phyloP scores from a whole-genome alignment of 306 rosid genomes.

The Oxytropis ochrocephala region DNA sequence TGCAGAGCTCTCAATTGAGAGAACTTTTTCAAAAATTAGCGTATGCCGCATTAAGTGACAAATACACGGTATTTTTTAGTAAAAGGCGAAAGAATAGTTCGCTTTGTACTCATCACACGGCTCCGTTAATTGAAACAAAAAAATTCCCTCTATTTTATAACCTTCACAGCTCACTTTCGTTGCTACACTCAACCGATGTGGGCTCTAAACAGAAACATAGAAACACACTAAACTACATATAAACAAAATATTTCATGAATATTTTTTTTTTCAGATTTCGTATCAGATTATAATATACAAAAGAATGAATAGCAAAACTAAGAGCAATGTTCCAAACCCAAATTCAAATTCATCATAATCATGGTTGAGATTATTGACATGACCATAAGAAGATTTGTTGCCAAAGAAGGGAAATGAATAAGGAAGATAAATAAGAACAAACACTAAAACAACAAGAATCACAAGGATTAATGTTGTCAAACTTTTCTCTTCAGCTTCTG shows the following conservation, averaged over 20 bases:
- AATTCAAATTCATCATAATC: slow-evolving; percentile 27
- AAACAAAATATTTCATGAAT: too few relatives aligned
- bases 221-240: too few relatives aligned
- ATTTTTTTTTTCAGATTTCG: too few relatives aligned
- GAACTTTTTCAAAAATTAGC: too few relatives aligned
- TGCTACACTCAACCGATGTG: too few relatives aligned
- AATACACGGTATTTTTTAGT: slow-evolving; percentile 57
- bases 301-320: slow-evolving; percentile 32
- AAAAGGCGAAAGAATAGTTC: slow-evolving; percentile 75
- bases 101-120: not conserved
- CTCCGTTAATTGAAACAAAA: too few relatives aligned
- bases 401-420: slow-evolving; percentile 25
- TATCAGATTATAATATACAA: slow-evolving; percentile 10
- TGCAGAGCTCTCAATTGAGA: too few relatives aligned
- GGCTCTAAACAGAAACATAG: too few relatives aligned
- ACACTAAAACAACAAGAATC: slow-evolving; percentile 24
- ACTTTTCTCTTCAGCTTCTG: slow-evolving; percentile 23
- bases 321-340: slow-evolving; percentile 35
- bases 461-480: not conserved
- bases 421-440: slow-evolving; percentile 7
- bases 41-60: too few relatives aligned
- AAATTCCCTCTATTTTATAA: too few relatives aligned
- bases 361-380: slow-evolving; percentile 1
- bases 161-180: too few relatives aligned
- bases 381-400: slow-evolving; percentile 1